Evolutionary conservation across 352 stramenopile genomes (phyloP), one percentile per base, ranked within the genome.

Genomic region (Phytophthora nicotianae): DNA sequence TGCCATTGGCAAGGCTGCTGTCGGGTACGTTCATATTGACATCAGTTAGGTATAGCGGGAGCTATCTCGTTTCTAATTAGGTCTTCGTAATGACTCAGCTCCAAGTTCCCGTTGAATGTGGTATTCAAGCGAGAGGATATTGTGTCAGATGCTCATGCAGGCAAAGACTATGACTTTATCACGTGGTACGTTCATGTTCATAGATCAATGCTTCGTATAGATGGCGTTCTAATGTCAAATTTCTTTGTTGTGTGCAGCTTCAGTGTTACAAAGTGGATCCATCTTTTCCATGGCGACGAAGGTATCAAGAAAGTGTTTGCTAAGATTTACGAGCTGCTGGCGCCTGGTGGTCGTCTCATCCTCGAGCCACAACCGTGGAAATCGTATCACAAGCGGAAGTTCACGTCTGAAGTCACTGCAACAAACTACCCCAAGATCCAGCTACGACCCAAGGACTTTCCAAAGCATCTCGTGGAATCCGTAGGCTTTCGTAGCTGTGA

Each of bases 221-320:
- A 24, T 23, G 7, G 2, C n/a, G 33, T 41, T 51, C 21, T 65
- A 49, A 51, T 54, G 26, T 13, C 27, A 3, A 23, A 13, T 35
- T 11, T 49, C 37, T 10, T 50, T 20, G 13, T 49, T 42, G 17
- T 46, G 16, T 63, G 16, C 49, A 91, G 88, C 48, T 92, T 97
- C 42, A 96, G 86, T 45, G 85, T 96, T 52, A 93, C 88, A 9
- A 97, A 97, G 72, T 97, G 90, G 90, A 91, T 97, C 37, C 90
- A 97, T 53, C 70, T 97, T 37, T 89, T 94, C 58, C 79, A 91
- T 35, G 90, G 90, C 13, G 90, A 97, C 47, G 83, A 93, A 23
- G 88, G 86, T 11, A 74, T 97, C 50, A 82, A 90, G 50, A 61
- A 69, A 20, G 64, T 95, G 21, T 97, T 97, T 63, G 48, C 58